Evolutionary conservation across 441 rosid species (phyloP), one percentile per base, ranked within the genome.

Genomic region (Euphorbia celastroides): DNA sequence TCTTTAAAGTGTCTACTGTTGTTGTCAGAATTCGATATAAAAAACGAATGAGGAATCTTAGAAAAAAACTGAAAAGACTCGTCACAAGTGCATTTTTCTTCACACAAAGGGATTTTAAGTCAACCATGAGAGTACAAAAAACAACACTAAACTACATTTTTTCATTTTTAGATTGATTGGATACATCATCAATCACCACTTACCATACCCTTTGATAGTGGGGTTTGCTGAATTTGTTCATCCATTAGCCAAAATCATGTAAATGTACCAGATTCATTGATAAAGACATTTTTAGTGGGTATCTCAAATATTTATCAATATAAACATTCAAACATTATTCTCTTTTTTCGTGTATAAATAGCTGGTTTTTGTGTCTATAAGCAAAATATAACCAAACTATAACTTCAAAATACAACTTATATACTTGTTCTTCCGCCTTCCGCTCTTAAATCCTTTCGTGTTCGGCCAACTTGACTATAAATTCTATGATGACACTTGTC

Each of bases 381-480:
- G 27, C 66, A 38, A 23, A 16, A 34, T 34, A 34, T 34, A 34
- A 34, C 9, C 5, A 38, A 38, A 9, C 44, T 7, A 38, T 2
- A 51, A 56, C 52, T 32, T 10, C 5, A 71, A 65, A 44, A 42
- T 74, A 61, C 63, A 70, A 58, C 58, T 60, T 62, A 41, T 69
- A 68, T 64, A 65, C 57, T 66, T 78, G 42, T 67, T 81, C 57
- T 72, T 46, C 16, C 1, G 50, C 67, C 12, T 75, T 63, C 31
- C 79, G 19, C 27, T 81, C 42, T 68, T 78, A 30, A 28, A 67
- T 71, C 66, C 72, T 1, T 41, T 75, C 0, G 82, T 80, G 13
- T 65, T 67, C 50, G 76, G 77, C 73, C 89, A 84, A 70, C 92
- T 87, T 48, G 82, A 83, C 64, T 83, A 77, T 28, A 80, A 27